These are phyloP conservation scores for Ceriops zippeliana DNA, from an alignment of 345 rosid genomes.

Conservation along the genomic window DNA sequence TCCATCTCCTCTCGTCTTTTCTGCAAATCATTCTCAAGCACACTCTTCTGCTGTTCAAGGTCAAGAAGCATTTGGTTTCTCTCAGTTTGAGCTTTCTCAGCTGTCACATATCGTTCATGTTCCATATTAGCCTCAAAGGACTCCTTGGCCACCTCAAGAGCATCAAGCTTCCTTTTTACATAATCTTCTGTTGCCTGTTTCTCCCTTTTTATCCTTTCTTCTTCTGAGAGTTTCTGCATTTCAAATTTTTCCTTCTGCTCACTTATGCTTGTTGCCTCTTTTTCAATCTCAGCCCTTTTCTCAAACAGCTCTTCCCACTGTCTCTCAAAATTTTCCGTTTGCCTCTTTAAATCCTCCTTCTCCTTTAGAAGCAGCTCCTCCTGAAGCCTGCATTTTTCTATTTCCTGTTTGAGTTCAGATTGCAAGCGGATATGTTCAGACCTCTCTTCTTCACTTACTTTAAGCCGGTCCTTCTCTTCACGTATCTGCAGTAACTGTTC, in stretches of 20 bases:
- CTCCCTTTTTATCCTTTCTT: conserved; percentile 62
- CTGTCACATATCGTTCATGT: conserved; percentile 53
- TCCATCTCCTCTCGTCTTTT: conserved; percentile 59
- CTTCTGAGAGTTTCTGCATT: conserved; percentile 56
- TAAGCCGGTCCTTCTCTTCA: conserved; percentile 56
- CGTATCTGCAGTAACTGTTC: conserved; percentile 50
- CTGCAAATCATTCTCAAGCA: conserved; percentile 70
- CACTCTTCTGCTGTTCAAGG: conserved; percentile 60
- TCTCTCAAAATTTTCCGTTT: conserved; percentile 82
- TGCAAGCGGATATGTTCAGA: conserved; percentile 67
- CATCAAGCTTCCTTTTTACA: conserved; percentile 58
- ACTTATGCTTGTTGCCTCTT: conserved; percentile 43
- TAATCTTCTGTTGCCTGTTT: conserved; percentile 47
- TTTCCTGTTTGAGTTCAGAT: conserved; percentile 69
- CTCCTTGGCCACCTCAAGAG: conserved; percentile 64
- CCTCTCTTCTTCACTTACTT: conserved; percentile 76
- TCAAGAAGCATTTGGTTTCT: conserved; percentile 68
- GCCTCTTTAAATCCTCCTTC: conserved; percentile 77
- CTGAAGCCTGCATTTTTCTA: conserved; percentile 65
- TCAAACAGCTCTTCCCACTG: conserved; percentile 94
- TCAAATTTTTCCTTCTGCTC: conserved; percentile 61
- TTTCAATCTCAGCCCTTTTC: conserved; percentile 57
- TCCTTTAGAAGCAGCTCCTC: conserved; percentile 79
- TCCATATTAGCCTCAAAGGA: conserved; percentile 67
- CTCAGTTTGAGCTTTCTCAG: conserved; percentile 68